Conservation (phyloP, 75 land plant genomes). For the Picea glauca region DNA sequence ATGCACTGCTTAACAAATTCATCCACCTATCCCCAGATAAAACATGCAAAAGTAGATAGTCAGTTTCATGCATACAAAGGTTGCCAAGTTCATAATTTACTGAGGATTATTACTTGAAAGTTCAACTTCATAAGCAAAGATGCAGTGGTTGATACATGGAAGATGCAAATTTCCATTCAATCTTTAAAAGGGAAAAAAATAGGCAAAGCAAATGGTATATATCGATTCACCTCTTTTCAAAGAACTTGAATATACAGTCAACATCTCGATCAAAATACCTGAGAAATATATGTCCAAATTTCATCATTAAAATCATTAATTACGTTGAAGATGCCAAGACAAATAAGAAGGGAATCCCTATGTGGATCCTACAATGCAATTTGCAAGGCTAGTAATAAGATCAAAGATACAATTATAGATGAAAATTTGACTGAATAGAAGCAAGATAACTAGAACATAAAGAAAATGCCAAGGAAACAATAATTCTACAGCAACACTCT, state of each 20-base stretch:
- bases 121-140: not conserved
- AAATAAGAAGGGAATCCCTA: not conserved
- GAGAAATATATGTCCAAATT: conserved; percentile 7
- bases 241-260: conserved; percentile 93
- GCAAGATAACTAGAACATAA: not conserved
- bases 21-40: not conserved
- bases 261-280: conserved; percentile 99
- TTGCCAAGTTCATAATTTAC: not conserved
- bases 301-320: conserved; percentile 1
- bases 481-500: not conserved
- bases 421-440: not conserved
- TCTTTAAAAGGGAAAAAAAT: not conserved
- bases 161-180: not conserved
- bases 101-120: not conserved
- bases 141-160: not conserved
- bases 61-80: not conserved
- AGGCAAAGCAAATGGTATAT: not conserved
- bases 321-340: not conserved
- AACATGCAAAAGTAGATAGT: not conserved
- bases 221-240: conserved; percentile 61
- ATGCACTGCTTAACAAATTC: not conserved
- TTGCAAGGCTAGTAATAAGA: not conserved
- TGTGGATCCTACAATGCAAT: not conserved
- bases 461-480: conserved; percentile 4
- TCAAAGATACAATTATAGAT: not conserved